phyloP scores from a whole-genome alignment of 805 yeast genomes.

The Peterozyma toletana region DNA sequence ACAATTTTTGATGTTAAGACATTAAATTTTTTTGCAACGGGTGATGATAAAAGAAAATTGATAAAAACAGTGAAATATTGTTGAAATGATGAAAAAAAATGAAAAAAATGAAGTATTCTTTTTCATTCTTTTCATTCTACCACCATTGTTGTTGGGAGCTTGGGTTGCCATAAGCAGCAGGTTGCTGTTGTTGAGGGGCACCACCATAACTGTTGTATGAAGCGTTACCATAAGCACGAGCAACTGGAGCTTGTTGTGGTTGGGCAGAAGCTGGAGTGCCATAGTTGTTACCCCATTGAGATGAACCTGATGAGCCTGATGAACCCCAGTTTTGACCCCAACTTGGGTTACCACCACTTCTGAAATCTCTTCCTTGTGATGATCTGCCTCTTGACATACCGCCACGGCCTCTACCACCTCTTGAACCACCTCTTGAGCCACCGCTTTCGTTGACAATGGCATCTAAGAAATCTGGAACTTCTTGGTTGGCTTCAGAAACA shows the following conservation, averaged over 20 bases:
- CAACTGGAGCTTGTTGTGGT: slow-evolving; percentile 6
- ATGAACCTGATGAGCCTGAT: slow-evolving; percentile 18
- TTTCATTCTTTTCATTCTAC: not conserved
- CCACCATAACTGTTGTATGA: slow-evolving; percentile 11
- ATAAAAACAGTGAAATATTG: too few species aligned
- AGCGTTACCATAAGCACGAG: slow-evolving; percentile 14
- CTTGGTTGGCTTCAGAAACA: slow-evolving; percentile 94
- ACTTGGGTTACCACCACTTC: slow-evolving; percentile 24
- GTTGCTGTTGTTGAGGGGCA: slow-evolving; percentile 1
- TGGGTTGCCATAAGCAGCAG: not conserved
- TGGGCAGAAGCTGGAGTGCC: slow-evolving; percentile 2
- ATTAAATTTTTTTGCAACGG: too few species aligned
- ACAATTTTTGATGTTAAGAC: too few species aligned
- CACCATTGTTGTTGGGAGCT: not conserved
- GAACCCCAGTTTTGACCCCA: slow-evolving; percentile 25
- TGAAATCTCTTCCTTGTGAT: slow-evolving; percentile 11
- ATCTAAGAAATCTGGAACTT: slow-evolving; percentile 83
- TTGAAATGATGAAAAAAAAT: too few species aligned
- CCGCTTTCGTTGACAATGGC: slow-evolving; percentile 73
- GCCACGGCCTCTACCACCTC: slow-evolving; percentile 41
- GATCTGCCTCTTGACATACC: slow-evolving; percentile 8
- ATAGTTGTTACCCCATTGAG: slow-evolving; percentile 14
- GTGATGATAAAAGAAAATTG: too few species aligned
- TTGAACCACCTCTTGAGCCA: slow-evolving; percentile 40
- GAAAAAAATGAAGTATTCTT: too few species aligned